Percentiles rank a stretch among this genome's conserved stretches.
phyloP scores from a whole-genome alignment of 2,329 filamentous ascomycete genomes.

The Alternaria consortialis region DNA sequence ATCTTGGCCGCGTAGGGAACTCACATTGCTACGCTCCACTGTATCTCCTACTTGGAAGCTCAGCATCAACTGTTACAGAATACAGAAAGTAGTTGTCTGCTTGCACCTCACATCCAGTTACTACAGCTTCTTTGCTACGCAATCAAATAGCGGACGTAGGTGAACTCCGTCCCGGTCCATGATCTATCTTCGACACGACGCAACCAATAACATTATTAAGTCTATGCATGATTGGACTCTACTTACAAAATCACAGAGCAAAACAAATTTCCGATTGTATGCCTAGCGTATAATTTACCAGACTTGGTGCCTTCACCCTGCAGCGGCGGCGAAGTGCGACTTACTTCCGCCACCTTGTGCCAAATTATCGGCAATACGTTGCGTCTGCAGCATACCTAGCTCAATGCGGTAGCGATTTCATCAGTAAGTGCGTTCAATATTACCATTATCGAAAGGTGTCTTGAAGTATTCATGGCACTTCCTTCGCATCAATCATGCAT shows the following conservation, averaged over 20 bases:
- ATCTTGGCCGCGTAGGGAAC: conserved; percentile 18
- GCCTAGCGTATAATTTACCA: background rate
- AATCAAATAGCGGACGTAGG: background rate
- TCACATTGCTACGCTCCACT: conserved; percentile 18
- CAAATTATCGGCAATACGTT: conserved; percentile 1
- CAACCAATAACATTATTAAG: conserved; percentile 15
- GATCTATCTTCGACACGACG: conserved; percentile 9
- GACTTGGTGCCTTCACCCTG: background rate
- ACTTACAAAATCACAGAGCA: conserved; percentile 15
- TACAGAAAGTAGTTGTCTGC: background rate
- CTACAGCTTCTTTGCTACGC: background rate
- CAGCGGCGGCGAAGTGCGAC: background rate
- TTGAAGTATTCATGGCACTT: background rate
- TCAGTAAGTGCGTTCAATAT: conserved; percentile 14
- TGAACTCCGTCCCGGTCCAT: conserved; percentile 9
- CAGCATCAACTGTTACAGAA: conserved; percentile 9
- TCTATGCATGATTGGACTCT: conserved; percentile 4
- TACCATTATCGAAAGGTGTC: background rate
- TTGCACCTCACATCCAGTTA: background rate
- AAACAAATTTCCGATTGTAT: background rate
- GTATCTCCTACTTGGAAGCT: conserved; percentile 17
- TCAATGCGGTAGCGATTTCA: conserved; percentile 24
- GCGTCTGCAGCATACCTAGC: conserved; percentile 6
- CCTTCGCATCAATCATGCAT: background rate
- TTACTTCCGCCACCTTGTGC: background rate